Evolutionary conservation across 2,329 filamentous ascomycete genomes (phyloP), one percentile per base, ranked within the genome.

Genomic region (Xylariaceae sp.): DNA sequence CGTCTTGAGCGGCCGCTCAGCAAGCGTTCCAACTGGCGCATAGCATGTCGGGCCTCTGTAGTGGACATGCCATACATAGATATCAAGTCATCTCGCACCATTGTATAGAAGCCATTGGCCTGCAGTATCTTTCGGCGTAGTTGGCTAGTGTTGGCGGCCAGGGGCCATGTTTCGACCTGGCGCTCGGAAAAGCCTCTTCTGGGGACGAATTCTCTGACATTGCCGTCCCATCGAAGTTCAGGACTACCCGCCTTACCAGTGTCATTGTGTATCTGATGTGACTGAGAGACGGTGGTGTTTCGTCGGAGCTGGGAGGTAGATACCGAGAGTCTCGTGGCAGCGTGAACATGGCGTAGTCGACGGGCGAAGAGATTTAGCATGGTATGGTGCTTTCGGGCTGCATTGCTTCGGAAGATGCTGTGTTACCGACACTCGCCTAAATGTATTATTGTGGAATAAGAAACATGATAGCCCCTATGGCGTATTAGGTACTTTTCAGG

Each of bases 1-100:
- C 23, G 39, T 5, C 21, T 8, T 14, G 17, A 32, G 5, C 35
- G 35, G 7, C 48, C 53, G 43, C 47, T 40, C 27, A 63, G 52
- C 20, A 62, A 22, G 25, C 56, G 56, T 48, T 54, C 39, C 35
- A 65, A 23, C 36, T 65, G 62, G 25, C 35, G 34, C n/a, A 56
- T 47, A 10, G 61, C 53, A 44, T 61, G 55, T 12, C 39, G 45
- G 22, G 58, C 53, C 48, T 62, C 55, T 22, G 42, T 17, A 33
- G 29, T 37, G 3, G 60, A 52, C 5, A 64, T 19, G 2, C 40
- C 43, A 47, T 57, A 63, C 10, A 53, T 22, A 11, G 37, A 12
- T 19, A 39, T 44, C 1, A 64, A 32, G 21, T 62, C 56, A 5
- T 35, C 16, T 33, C 38, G 29, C 21, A 58, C 29, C 12, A 42